Conservation (phyloP, 352 stramenopile genomes). For the Pythium rhizo-oryzae region DNA sequence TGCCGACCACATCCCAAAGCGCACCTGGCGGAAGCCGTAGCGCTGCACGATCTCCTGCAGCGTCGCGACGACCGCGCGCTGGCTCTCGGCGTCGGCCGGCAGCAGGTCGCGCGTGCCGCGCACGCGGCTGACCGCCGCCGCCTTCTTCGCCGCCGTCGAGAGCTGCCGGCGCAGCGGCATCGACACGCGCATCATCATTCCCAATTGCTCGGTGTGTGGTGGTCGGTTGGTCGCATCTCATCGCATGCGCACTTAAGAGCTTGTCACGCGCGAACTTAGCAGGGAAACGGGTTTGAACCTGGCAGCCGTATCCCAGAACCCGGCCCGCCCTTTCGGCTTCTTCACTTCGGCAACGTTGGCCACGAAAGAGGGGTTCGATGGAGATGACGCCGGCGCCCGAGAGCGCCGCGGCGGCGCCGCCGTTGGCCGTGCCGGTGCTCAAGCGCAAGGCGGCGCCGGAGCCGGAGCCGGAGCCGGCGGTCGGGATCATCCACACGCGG, state of each 20-base stretch:
- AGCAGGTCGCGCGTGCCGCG: slow-evolving; percentile 79
- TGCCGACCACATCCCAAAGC: neutral
- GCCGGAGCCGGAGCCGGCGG: neutral
- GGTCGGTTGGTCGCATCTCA: neutral
- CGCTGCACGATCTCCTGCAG: slow-evolving; percentile 61
- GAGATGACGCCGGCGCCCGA: neutral
- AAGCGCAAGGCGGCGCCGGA: neutral
- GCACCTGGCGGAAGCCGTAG: slow-evolving; percentile 80
- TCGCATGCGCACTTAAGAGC: neutral
- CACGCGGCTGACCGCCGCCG: slow-evolving; percentile 51
- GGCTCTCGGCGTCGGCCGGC: slow-evolving; percentile 59
- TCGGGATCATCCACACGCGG: slow-evolving; percentile 23
- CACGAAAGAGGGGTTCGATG: neutral
- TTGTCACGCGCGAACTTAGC: slow-evolving; percentile 9
- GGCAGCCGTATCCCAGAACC: neutral
- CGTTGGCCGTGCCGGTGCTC: slow-evolving; percentile 1
- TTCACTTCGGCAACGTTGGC: neutral
- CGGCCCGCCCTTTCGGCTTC: slow-evolving; percentile 7
- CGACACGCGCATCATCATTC: neutral
- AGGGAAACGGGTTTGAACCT: neutral
- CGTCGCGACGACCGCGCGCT: slow-evolving; percentile 57
- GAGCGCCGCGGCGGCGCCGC: neutral
- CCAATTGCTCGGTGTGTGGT: slow-evolving; percentile 9
- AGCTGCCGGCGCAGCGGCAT: slow-evolving; percentile 9
- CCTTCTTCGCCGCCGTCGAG: slow-evolving; percentile 33